phyloP scores from a whole-genome alignment of 306 rosid species.

The Malus sieversii region DNA sequence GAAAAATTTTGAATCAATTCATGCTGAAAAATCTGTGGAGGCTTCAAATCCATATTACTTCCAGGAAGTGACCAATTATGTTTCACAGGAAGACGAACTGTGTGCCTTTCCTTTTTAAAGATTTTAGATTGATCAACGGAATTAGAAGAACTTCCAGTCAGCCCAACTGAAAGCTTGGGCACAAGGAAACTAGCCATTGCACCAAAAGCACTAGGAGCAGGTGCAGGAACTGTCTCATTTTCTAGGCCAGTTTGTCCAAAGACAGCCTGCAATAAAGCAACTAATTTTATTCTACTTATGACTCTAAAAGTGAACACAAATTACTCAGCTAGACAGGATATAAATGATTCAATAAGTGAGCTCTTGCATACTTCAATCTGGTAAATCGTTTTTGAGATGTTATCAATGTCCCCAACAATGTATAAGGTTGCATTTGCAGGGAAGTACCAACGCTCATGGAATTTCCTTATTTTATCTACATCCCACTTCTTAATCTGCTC shows the following conservation, averaged over 20 bases:
- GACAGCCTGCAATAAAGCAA: slow-evolving; percentile 56
- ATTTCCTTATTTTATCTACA: slow-evolving; percentile 92
- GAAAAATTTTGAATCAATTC: slow-evolving; percentile 93
- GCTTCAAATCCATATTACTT: slow-evolving; percentile 42
- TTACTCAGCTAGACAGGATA: slow-evolving; percentile 7
- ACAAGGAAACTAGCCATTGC: slow-evolving; percentile 98
- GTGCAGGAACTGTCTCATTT: slow-evolving; percentile 54
- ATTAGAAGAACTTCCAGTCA: slow-evolving; percentile 63
- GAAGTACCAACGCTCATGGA: slow-evolving; percentile 98
- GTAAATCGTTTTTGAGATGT: slow-evolving; percentile 66
- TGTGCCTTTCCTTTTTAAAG: slow-evolving; percentile 64
- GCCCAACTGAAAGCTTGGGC: slow-evolving; percentile 86
- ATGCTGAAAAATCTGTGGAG: slow-evolving; percentile 94
- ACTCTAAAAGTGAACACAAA: slow-evolving; percentile 17
- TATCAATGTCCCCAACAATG: slow-evolving; percentile 90
- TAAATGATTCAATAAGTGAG: slow-evolving; percentile 11
- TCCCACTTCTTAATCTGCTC: slow-evolving; percentile 99
- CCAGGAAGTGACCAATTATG: slow-evolving; percentile 95
- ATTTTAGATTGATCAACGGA: slow-evolving; percentile 61
- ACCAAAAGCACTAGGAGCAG: slow-evolving; percentile 81
- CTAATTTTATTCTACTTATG: slow-evolving; percentile 18
- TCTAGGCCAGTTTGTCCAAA: slow-evolving; percentile 73
- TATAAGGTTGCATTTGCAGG: slow-evolving; percentile 98
- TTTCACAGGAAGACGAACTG: slow-evolving; percentile 90
- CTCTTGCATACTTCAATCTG: slow-evolving; percentile 72